phyloP scores from a whole-genome alignment of 78 protist species.

The Dictyostelium firmibasis region DNA sequence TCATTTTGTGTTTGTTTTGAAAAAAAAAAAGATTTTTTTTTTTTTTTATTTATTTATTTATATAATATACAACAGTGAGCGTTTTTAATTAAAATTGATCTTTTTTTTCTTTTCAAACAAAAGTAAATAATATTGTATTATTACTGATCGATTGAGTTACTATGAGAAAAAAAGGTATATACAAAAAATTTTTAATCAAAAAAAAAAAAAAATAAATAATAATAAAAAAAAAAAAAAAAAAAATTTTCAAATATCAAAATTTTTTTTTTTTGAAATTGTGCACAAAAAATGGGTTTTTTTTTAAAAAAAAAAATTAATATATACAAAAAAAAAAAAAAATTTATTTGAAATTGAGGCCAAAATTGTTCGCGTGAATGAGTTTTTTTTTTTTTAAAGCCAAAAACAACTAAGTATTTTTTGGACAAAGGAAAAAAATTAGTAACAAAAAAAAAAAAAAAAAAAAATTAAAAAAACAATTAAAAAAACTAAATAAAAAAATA shows the following conservation, averaged over 20 bases:
- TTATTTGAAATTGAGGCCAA: background rate
- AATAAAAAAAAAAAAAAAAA: background rate
- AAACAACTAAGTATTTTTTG: too few species aligned
- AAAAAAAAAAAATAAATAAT: background rate
- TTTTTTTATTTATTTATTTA: background rate
- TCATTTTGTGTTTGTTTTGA: slow-evolving; percentile 42
- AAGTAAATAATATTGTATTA: background rate
- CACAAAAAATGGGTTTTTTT: background rate
- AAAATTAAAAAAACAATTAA: too few species aligned
- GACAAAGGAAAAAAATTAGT: too few species aligned
- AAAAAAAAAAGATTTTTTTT: background rate
- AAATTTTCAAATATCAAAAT: background rate
- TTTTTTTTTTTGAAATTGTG: background rate
- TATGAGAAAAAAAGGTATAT: background rate
- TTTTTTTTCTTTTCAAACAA: background rate
- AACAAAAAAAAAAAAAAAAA: background rate
- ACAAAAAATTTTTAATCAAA: background rate
- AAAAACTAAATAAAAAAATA: too few species aligned
- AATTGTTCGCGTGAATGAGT: background rate
- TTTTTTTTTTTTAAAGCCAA: too few species aligned
- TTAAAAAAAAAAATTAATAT: background rate
- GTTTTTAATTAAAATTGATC: background rate
- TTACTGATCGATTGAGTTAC: background rate
- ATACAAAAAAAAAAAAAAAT: background rate
- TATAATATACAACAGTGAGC: slow-evolving; percentile 10